These are phyloP conservation scores for Lycium ferocissimum DNA, from an alignment of 257 asterid genomes.

Conservation along the genomic window DNA sequence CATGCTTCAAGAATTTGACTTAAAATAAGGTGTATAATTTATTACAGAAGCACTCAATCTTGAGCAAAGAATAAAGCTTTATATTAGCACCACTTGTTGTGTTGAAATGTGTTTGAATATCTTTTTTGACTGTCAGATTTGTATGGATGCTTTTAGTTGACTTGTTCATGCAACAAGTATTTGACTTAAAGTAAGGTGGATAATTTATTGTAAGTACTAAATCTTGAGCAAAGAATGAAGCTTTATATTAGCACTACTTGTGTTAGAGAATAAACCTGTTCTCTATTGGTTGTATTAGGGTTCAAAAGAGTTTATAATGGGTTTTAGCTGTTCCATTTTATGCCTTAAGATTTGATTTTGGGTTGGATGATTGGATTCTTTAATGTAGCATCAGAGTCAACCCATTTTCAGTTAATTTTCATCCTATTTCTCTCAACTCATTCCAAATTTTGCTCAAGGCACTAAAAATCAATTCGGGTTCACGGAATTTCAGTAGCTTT, in stretches of 20 bases:
- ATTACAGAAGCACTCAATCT: too few species aligned
- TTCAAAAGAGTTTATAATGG: neutral
- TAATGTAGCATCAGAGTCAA: neutral
- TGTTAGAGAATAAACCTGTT: neutral
- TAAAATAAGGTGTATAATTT: neutral
- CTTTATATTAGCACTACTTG: neutral
- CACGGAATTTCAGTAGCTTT: too few species aligned
- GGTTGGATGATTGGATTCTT: neutral
- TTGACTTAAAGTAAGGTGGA: neutral
- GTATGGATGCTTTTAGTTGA: conserved; percentile 3
- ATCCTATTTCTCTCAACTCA: neutral
- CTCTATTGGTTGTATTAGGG: neutral
- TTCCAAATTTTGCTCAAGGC: neutral
- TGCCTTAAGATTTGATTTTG: conserved; percentile 1
- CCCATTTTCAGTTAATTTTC: neutral
- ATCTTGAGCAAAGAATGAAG: neutral
- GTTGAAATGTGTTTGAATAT: neutral
- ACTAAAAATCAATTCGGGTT: too few species aligned
- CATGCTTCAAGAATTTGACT: neutral
- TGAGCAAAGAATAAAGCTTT: too few species aligned
- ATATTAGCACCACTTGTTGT: too few species aligned
- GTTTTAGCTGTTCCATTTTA: neutral
- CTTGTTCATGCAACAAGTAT: neutral
- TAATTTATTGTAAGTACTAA: neutral
- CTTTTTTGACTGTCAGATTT: neutral